Base-by-base conservation (phyloP, 176 grass and related monocot genomes). In the Oryza meridionalis region DNA sequence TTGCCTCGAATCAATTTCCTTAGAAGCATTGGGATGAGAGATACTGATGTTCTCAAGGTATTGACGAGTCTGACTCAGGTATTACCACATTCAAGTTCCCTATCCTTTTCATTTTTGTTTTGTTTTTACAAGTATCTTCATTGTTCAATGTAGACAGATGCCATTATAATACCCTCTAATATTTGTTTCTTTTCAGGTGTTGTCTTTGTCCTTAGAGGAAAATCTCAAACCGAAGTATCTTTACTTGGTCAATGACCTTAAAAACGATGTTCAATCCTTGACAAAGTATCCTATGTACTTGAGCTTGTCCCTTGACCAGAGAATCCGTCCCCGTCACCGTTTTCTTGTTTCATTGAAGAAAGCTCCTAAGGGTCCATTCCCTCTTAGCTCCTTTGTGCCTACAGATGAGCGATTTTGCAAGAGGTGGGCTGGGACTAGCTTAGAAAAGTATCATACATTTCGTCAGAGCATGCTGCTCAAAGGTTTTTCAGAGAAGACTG, bases 211-310 rank as follows among this genome's bases (percentile, higher is more conserved):
- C 53, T 67, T 98, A 66, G 93, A 98, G 84, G 73, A 86, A 47
- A 92, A 93, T 83, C 88, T 97, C 73, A 94, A 84, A 76, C 91
- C 91, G 16, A 97, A 97, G 74, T 94, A 97, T 90, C 85, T 92
- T 53, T 94, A 97, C 74, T 90, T 97, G 74, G 72, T 94, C 72
- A 94, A 97, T 78, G 87, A 94, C 42, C 89, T 97, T 75, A 89
- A 81, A 78, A 92, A 97, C 74, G 87, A 90, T 44, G 96, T 91
- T 81, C 83, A 93, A 6, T 84, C 89, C 45, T 84, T 98, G 82
- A 95, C 91, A 12, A 98, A 98, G 79, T 98, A 98, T 86, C 96
- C 93, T 40, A 93, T 88, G 91, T 98, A 98, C 80, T 87, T 98
- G 77, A 98, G 96, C 80, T 80, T 98, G 26, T 98, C 96, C 73